Percentiles rank a stretch among this genome's conserved stretches.
Evolutionary conservation across 148 eudicot species (phyloP).

Genomic region (Cornus controversa): DNA sequence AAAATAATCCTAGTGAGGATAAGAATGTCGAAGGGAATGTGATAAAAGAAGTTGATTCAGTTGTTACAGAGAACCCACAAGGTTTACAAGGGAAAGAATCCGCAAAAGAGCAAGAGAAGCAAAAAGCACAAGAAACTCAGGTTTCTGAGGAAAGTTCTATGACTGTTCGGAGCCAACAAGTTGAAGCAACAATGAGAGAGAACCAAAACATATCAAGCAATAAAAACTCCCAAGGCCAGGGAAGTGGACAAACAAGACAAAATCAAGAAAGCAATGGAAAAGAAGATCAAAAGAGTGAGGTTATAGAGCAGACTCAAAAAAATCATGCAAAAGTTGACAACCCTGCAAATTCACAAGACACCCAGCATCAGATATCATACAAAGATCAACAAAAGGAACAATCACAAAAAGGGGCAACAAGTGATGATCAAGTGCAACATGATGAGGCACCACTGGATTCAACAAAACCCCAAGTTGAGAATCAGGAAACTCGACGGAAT

Average conservation of each 20-base stretch:
- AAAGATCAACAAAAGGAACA: slow-evolving; percentile 31
- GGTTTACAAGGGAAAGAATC: slow-evolving; percentile 32
- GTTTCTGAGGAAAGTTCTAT: slow-evolving; percentile 47
- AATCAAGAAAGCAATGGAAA: too few species aligned
- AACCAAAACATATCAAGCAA: background rate
- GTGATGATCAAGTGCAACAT: slow-evolving; percentile 23
- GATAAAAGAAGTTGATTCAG: slow-evolving; percentile 8
- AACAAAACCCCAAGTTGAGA: slow-evolving; percentile 2
- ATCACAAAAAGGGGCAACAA: slow-evolving; percentile 32
- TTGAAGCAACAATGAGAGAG: slow-evolving; percentile 7
- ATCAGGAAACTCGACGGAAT: slow-evolving; percentile 15
- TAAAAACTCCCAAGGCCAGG: background rate
- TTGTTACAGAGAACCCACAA: slow-evolving; percentile 29
- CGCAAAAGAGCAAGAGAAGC: slow-evolving; percentile 19
- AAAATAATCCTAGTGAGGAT: slow-evolving; percentile 12
- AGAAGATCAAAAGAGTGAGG: slow-evolving; percentile 5
- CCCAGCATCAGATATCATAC: slow-evolving; percentile 13
- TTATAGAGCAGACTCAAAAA: background rate
- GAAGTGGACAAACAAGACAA: too few species aligned
- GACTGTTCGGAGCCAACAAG: slow-evolving; percentile 34
- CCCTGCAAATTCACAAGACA: slow-evolving; percentile 7
- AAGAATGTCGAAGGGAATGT: slow-evolving; percentile 15
- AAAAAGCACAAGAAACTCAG: background rate
- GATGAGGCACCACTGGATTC: slow-evolving; percentile 22
- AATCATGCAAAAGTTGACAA: background rate